Evolutionary conservation across 331 rosid species (phyloP).

Genomic region (Quercus tomentella): DNA sequence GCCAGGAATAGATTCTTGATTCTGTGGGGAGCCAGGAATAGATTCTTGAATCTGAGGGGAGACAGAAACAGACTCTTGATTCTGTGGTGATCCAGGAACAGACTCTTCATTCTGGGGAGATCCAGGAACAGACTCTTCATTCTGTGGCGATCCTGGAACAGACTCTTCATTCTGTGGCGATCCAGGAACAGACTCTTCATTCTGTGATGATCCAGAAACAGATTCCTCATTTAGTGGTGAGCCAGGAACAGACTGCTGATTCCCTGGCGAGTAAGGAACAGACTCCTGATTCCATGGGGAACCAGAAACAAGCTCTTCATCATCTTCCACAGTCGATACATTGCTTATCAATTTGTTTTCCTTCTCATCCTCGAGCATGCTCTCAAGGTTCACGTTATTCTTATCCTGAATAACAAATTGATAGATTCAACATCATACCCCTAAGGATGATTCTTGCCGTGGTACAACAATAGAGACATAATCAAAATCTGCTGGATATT

Average conservation of each 20-base stretch:
- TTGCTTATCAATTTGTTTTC: slow-evolving; percentile 16
- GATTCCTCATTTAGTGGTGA: not conserved
- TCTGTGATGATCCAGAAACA: not conserved
- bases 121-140: too few species aligned
- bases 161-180: not conserved
- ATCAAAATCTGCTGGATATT: slow-evolving; percentile 10
- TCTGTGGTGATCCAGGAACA: too few species aligned
- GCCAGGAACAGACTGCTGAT: not conserved
- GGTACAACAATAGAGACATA: not conserved
- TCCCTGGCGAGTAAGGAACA: slow-evolving; percentile 13
- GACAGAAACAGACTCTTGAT: too few species aligned
- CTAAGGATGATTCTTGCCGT: not conserved
- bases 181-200: not conserved
- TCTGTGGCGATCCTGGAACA: not conserved
- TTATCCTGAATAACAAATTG: slow-evolving; percentile 37
- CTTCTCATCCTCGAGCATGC: slow-evolving; percentile 21
- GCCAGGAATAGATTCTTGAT: too few species aligned
- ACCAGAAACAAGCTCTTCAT: slow-evolving; percentile 26
- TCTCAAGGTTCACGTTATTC: slow-evolving; percentile 28
- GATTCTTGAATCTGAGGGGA: too few species aligned
- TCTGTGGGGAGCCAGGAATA: too few species aligned
- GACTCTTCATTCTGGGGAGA: too few species aligned
- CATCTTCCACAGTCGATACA: slow-evolving; percentile 10
- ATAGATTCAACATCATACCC: slow-evolving; percentile 24
- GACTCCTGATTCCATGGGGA: slow-evolving; percentile 10